Percentiles rank a stretch among this genome's conserved stretches.
Conservation (phyloP, 148 eudicot species). For the Rhododendron henanense region DNA sequence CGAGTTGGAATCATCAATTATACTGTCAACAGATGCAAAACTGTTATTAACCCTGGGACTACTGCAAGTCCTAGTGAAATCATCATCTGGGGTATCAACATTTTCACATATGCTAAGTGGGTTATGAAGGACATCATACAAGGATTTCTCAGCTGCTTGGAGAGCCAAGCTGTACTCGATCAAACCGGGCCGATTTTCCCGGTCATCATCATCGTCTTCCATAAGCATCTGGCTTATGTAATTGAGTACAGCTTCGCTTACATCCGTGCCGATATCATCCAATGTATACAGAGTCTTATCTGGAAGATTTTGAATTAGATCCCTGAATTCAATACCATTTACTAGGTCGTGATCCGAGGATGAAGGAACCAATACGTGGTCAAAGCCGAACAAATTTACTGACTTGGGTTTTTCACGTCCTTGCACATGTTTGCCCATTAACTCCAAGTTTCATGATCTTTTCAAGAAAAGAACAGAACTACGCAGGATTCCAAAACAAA, state of each 20-base stretch:
- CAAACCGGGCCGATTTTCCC: conserved; percentile 6
- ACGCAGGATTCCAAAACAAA: neutral
- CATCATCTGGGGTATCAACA: too few species aligned
- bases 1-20: too few species aligned
- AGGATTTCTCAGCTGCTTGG: too few species aligned
- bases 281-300: neutral
- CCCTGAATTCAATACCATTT: conserved; percentile 13
- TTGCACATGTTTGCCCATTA: conserved; percentile 11
- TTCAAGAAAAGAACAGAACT: neutral
- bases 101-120: too few species aligned
- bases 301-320: conserved; percentile 12
- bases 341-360: conserved; percentile 11
- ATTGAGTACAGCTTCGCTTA: conserved; percentile 39
- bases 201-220: conserved; percentile 32
- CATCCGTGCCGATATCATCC: conserved; percentile 4
- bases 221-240: conserved; percentile 54
- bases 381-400: conserved; percentile 10
- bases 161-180: too few species aligned
- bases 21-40: too few species aligned
- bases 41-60: too few species aligned
- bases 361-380: conserved; percentile 13
- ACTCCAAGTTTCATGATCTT: neutral
- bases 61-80: too few species aligned
- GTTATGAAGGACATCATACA: too few species aligned
- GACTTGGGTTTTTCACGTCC: conserved; percentile 11